Base-by-base conservation (phyloP, 2,329 filamentous ascomycete species). In the Ceratocystis papillata region DNA sequence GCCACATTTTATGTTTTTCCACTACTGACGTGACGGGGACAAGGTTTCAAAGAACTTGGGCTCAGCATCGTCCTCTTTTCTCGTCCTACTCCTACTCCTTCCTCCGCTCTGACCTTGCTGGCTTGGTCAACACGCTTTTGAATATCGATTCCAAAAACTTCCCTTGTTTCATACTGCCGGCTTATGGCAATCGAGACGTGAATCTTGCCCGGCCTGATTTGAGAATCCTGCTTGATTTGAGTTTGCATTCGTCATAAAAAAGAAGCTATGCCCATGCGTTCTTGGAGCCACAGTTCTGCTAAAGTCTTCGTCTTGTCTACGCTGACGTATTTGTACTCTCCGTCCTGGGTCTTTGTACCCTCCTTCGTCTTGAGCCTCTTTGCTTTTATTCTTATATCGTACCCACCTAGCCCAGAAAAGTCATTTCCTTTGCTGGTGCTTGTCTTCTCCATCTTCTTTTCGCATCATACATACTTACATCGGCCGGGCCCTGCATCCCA, bases 201-300 rank as follows among this genome's bases (percentile, higher is more conserved):
- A 28, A 53, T 28, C 22, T 53, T 25, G 48, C 48, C 25, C 12
- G 48, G n/a, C 22, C 12, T 41, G 48, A n/a, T 53, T 53, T 8
- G 48, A 8, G n/a, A 53, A 53, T 53, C n/a, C 22, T 53, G n/a
- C 48, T 53, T 59, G 55, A 37, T 59, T 59, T 59, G 55, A 59
- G 55, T 37, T 59, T 59, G 25, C 15, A 8, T 59, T 59, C 48
- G 22, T 53, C 48, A 37, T 37, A n/a, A 59, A 59, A 59, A 59
- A 59, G 55, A 59, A 17, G 55, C 25, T 8, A 10, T n/a, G 17
- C 55, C 55, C 30, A n/a, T n/a, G n/a, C n/a, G n/a, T n/a, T n/a
- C n/a, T n/a, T n/a, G n/a, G n/a, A n/a, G n/a, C n/a, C n/a, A n/a
- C 12, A 5, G 22, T 59, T 25, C 28, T n/a, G 15, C 10, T 1